A percentile compares a stretch with the other conserved stretches of the same genome.
Conservation (phyloP, 2,329 filamentous ascomycete species). For the Alternaria viburni region DNA sequence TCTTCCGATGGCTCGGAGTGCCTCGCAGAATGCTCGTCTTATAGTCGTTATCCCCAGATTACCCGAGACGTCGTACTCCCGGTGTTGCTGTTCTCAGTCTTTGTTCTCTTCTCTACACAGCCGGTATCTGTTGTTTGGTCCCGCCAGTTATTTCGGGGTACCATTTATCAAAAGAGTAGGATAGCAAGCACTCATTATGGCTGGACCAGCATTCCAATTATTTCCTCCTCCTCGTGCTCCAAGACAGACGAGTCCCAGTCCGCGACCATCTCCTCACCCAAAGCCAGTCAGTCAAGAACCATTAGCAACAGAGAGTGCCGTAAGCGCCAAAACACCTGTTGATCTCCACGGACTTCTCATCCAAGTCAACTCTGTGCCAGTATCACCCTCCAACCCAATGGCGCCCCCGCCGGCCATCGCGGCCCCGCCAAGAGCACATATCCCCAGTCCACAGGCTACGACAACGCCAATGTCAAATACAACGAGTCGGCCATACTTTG, state of each 20-base stretch:
- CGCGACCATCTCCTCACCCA: constrained; percentile 27
- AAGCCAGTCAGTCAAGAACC: constrained; percentile 42
- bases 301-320: constrained; percentile 37
- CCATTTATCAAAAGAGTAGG: constrained; percentile 21
- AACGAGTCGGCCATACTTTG: constrained; percentile 27
- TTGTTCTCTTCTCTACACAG: constrained; percentile 15
- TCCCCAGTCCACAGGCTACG: constrained; percentile 25
- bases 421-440: constrained; percentile 36
- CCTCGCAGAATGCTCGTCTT: constrained; percentile 29
- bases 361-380: constrained; percentile 48
- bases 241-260: constrained; percentile 42
- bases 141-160: constrained; percentile 25
- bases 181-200: constrained; percentile 33
- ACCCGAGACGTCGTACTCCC: constrained; percentile 26
- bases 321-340: constrained; percentile 34
- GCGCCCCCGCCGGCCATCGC: constrained; percentile 27
- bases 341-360: constrained; percentile 51
- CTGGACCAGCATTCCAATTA: constrained; percentile 45
- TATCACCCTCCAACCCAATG: constrained; percentile 39
- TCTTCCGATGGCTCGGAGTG: constrained; percentile 13
- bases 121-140: constrained; percentile 16
- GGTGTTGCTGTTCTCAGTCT: constrained; percentile 20
- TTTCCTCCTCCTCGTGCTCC: constrained; percentile 47
- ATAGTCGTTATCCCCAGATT: constrained; percentile 45
- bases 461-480: constrained; percentile 26